Evolutionary conservation across 805 yeast genomes (phyloP).

Genomic region (Kodamaea hsintzibuensis): DNA sequence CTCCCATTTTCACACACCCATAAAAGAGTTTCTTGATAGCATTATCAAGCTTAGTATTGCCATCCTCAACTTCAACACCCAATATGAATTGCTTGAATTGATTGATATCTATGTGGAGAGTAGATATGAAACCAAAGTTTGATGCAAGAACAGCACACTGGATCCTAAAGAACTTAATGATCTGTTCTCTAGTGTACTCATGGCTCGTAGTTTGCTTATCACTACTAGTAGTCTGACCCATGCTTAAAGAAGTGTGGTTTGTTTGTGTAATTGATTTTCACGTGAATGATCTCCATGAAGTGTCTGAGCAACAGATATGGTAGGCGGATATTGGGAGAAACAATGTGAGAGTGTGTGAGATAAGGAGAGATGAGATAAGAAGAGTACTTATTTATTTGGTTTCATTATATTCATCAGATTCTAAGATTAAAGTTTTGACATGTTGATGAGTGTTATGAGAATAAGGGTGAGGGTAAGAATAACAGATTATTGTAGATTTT

Average conservation of each 20-base stretch:
- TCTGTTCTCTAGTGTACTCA: conserved; percentile 21
- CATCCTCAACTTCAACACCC: not conserved
- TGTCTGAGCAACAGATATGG: too few relatives aligned
- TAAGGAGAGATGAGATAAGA: too few relatives aligned
- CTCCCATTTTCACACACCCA: conserved; percentile 13
- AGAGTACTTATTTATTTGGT: too few relatives aligned
- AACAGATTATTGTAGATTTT: too few relatives aligned
- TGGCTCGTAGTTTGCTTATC: not conserved
- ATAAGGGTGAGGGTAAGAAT: too few relatives aligned
- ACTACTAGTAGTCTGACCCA: conserved; percentile 21
- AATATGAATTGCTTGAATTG: conserved; percentile 25
- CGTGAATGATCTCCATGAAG: not conserved
- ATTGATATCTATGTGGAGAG: conserved; percentile 13
- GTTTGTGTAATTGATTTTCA: conserved; percentile 18
- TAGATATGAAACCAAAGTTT: conserved; percentile 17
- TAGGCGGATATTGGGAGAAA: too few relatives aligned
- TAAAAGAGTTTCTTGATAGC: conserved; percentile 2
- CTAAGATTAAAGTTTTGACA: too few relatives aligned
- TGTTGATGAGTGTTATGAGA: too few relatives aligned
- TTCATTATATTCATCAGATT: too few relatives aligned
- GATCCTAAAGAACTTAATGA: conserved; percentile 20
- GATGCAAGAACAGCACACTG: conserved; percentile 22
- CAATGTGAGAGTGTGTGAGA: too few relatives aligned
- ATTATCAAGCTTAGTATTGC: not conserved
- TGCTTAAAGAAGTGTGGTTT: conserved; percentile 10